A percentile compares a stretch with the other conserved stretches of the same genome.
Evolutionary conservation across 2,329 filamentous ascomycete genomes (phyloP).

Genomic region (Pezicula neosporulosa): DNA sequence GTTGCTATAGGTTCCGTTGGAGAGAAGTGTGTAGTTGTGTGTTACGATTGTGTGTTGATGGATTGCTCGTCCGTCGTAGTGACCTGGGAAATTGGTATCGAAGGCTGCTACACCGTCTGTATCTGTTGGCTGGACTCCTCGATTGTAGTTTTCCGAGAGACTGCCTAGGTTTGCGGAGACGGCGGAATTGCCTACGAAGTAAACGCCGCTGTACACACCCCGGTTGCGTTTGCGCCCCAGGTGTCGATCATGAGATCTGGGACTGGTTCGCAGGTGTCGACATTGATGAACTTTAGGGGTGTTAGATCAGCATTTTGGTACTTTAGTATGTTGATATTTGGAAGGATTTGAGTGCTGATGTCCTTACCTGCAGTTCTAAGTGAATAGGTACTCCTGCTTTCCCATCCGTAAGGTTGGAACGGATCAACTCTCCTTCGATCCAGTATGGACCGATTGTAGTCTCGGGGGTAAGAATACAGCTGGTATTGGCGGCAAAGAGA

Average conservation of each 20-base stretch:
- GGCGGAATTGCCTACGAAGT: conserved; percentile 37
- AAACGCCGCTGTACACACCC: conserved; percentile 48
- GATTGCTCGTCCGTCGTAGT: conserved; percentile 38
- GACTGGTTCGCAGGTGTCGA: not conserved
- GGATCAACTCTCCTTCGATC: not conserved
- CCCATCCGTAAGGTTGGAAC: not conserved
- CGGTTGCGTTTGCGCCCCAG: conserved; percentile 36
- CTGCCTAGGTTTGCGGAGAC: not conserved
- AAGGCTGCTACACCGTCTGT: conserved; percentile 36
- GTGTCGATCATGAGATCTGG: conserved; percentile 43
- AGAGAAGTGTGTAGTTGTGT: not conserved
- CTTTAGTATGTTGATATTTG: no score
- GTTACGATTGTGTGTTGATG: conserved; percentile 39
- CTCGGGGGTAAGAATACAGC: not conserved
- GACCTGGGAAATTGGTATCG: conserved; percentile 38
- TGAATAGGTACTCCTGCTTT: not conserved
- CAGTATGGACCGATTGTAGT: conserved; percentile 15
- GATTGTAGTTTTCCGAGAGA: conserved; percentile 22
- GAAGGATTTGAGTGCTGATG: not conserved
- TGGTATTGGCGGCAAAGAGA: conserved; percentile 38
- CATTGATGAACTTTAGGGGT: not conserved
- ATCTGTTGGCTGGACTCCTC: conserved; percentile 36
- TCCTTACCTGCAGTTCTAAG: not conserved
- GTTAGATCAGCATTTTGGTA: not conserved
- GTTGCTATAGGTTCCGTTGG: conserved; percentile 45